A percentile compares a stretch with the other conserved stretches of the same genome.
Evolutionary conservation across 805 yeast species (phyloP).

Genomic region (Lipomyces chichibuensis): DNA sequence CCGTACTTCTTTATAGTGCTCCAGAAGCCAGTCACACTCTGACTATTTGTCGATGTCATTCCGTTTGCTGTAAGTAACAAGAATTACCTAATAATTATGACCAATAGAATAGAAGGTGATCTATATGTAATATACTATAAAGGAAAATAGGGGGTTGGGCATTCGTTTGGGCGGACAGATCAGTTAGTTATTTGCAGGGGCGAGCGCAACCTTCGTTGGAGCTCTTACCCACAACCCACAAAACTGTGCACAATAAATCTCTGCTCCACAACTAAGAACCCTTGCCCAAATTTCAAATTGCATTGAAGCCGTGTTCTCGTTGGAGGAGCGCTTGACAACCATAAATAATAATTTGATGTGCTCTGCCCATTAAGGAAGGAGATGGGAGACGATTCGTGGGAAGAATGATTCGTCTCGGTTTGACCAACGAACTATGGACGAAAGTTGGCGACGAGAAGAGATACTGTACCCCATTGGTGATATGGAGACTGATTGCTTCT

Average conservation of each 20-base stretch:
- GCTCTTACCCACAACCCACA: too few relatives aligned
- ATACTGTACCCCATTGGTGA: not conserved
- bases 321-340: too few relatives aligned
- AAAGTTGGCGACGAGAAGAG: not conserved
- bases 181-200: too few relatives aligned
- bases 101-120: not conserved
- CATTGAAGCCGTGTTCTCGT: too few relatives aligned
- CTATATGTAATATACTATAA: not conserved
- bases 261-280: too few relatives aligned
- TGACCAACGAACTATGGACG: not conserved
- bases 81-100: not conserved
- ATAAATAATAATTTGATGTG: too few relatives aligned
- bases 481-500: not conserved
- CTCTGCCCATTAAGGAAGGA: not conserved
- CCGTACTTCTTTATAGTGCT: constrained; percentile 26
- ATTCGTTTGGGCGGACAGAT: too few relatives aligned
- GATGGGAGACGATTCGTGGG: not conserved
- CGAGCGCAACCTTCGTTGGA: too few relatives aligned
- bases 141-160: too few relatives aligned
- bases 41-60: not conserved
- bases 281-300: too few relatives aligned
- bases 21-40: constrained; percentile 21
- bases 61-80: not conserved
- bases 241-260: too few relatives aligned
- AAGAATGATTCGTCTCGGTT: not conserved